Conservation (phyloP, 306 rosid genomes). For the Inga laurina region DNA sequence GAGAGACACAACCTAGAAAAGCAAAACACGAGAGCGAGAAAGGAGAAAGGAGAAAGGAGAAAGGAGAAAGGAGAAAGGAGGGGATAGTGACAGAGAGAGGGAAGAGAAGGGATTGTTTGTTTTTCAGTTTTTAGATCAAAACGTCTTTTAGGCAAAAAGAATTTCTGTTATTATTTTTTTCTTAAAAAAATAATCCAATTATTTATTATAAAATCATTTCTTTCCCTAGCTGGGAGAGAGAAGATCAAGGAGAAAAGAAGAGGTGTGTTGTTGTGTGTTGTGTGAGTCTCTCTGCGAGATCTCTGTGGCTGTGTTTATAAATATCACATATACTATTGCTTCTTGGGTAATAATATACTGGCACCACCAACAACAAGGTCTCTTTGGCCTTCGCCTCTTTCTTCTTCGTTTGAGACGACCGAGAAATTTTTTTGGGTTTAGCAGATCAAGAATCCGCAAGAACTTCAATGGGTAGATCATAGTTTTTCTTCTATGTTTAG, state of each 20-base stretch:
- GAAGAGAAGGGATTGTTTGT: conserved; percentile 45
- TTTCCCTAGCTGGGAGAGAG: conserved; percentile 53
- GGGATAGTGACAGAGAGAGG: conserved; percentile 30
- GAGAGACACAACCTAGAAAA: neutral
- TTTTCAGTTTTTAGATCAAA: neutral
- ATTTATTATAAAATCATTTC: conserved; percentile 27
- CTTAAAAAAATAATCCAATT: neutral
- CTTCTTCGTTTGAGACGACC: conserved; percentile 35
- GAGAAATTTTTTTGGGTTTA: conserved; percentile 30
- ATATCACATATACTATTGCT: neutral
- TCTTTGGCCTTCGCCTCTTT: neutral
- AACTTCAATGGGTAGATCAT: conserved; percentile 61
- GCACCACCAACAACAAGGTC: neutral
- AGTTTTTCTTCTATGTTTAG: neutral
- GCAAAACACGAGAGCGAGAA: conserved; percentile 18
- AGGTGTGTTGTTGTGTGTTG: conserved; percentile 4
- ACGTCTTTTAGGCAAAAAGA: conserved; percentile 13
- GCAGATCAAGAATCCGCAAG: conserved; percentile 45
- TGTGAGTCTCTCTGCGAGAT: conserved; percentile 30
- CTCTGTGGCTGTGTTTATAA: conserved; percentile 24
- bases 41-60: neutral
- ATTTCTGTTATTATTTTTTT: neutral
- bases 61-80: neutral
- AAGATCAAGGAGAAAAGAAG: conserved; percentile 29
- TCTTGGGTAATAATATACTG: neutral